Percentiles rank a stretch among this genome's conserved stretches.
phyloP scores from a whole-genome alignment of 2,329 filamentous ascomycete species.

The Camillea tinctor region DNA sequence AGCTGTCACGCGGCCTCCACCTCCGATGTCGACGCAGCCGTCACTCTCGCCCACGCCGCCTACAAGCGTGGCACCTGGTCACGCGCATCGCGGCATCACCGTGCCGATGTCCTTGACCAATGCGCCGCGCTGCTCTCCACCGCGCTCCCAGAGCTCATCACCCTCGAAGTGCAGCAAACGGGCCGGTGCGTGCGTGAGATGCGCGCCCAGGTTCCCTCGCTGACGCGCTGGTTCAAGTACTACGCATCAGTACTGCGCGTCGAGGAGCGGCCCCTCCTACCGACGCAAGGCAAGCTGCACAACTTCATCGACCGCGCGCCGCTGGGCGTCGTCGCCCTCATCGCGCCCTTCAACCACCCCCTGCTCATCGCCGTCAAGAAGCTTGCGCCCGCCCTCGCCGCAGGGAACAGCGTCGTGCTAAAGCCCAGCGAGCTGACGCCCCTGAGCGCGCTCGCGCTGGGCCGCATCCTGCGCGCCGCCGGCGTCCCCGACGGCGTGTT shows the following conservation, averaged over 20 bases:
- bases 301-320: slow-evolving; percentile 56
- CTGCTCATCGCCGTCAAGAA: slow-evolving; percentile 60
- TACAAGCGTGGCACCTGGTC: slow-evolving; percentile 58
- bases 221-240: slow-evolving; percentile 70
- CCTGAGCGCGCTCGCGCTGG: slow-evolving; percentile 58
- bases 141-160: slow-evolving; percentile 55
- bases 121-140: slow-evolving; percentile 54
- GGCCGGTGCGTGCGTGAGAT: slow-evolving; percentile 69
- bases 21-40: slow-evolving; percentile 41
- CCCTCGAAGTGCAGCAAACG: slow-evolving; percentile 65
- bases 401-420: slow-evolving; percentile 58
- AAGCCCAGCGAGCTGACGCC: slow-evolving; percentile 65
- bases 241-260: slow-evolving; percentile 67
- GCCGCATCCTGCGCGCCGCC: slow-evolving; percentile 60
- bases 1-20: slow-evolving; percentile 49
- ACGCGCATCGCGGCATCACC: slow-evolving; percentile 51
- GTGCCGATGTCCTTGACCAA: slow-evolving; percentile 62
- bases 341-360: slow-evolving; percentile 60
- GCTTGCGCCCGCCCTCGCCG: slow-evolving; percentile 58
- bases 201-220: slow-evolving; percentile 64
- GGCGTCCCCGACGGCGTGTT: slow-evolving; percentile 71
- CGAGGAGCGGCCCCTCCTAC: slow-evolving; percentile 64
- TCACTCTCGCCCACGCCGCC: slow-evolving; percentile 41
- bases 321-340: slow-evolving; percentile 56
- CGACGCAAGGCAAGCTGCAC: slow-evolving; percentile 60